These are phyloP conservation scores for Xylaria acuta DNA, from an alignment of 495 filamentous ascomycete genomes.

Conservation along the genomic window DNA sequence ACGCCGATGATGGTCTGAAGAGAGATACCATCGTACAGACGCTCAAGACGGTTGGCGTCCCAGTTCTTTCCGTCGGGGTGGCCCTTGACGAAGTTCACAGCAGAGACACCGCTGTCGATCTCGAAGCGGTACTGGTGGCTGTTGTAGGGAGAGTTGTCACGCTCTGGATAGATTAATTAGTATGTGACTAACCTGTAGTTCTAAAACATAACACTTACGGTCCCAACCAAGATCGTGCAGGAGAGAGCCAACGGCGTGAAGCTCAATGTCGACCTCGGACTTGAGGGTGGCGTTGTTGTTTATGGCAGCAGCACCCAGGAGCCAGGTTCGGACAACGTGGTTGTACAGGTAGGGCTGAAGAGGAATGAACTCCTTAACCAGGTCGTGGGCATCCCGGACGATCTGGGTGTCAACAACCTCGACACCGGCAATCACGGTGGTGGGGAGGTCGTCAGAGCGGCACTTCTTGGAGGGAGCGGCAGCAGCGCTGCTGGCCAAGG, in stretches of 20 bases:
- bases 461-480: slow-evolving; percentile 21
- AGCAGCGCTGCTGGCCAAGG: slow-evolving; percentile 18
- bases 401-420: slow-evolving; percentile 48
- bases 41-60: slow-evolving; percentile 47
- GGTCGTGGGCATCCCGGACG: slow-evolving; percentile 45
- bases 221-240: slow-evolving; percentile 49
- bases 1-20: slow-evolving; percentile 50
- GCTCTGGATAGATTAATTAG: slow-evolving; percentile 4
- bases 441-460: slow-evolving; percentile 6
- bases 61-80: slow-evolving; percentile 40
- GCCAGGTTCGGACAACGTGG: slow-evolving; percentile 49
- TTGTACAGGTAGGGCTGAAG: slow-evolving; percentile 38
- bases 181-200: neutral
- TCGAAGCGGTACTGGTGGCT: slow-evolving; percentile 44
- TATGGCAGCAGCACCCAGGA: slow-evolving; percentile 45
- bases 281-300: slow-evolving; percentile 33
- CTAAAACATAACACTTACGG: slow-evolving; percentile 21
- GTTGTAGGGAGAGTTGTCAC: slow-evolving; percentile 22
- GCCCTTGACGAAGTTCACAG: slow-evolving; percentile 44
- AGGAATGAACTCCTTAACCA: slow-evolving; percentile 37
- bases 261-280: slow-evolving; percentile 40
- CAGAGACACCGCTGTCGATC: slow-evolving; percentile 50
- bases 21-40: slow-evolving; percentile 51
- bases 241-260: slow-evolving; percentile 42
- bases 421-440: slow-evolving; percentile 36